A percentile compares a stretch with the other conserved stretches of the same genome.
These are phyloP conservation scores for Knufia petricola DNA, from an alignment of 2,329 filamentous ascomycete genomes.

Conservation along the genomic window DNA sequence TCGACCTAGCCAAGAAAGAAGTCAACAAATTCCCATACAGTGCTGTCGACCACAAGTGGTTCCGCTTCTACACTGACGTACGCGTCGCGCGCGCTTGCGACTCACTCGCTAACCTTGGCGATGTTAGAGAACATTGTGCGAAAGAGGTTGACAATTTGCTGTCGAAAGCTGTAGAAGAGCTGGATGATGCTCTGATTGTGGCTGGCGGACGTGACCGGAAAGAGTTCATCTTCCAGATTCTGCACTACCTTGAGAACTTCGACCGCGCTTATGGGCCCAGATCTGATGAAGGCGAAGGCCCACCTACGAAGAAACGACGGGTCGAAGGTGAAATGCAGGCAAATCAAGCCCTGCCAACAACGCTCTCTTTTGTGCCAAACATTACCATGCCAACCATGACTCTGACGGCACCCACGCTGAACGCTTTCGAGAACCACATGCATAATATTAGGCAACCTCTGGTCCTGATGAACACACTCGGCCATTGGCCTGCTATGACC, in stretches of 20 bases:
- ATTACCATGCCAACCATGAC: constrained; percentile 32
- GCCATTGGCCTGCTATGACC: constrained; percentile 68
- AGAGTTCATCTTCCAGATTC: constrained; percentile 30
- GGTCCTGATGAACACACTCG: constrained; percentile 56
- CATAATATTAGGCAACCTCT: constrained; percentile 46
- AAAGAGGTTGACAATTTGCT: constrained; percentile 34
- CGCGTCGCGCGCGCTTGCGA: constrained; percentile 39
- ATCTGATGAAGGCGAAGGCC: constrained; percentile 2
- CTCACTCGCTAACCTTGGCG: constrained; percentile 21
- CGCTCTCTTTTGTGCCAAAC: constrained; percentile 25
- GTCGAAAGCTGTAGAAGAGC: constrained; percentile 49
- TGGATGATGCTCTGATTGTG: constrained; percentile 71
- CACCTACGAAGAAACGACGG: constrained; percentile 11
- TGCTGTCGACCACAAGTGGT: constrained; percentile 47
- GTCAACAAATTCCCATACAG: constrained; percentile 49
- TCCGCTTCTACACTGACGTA: constrained; percentile 49
- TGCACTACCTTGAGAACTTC: constrained; percentile 20
- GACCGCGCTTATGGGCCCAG: neutral
- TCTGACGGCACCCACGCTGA: constrained; percentile 42
- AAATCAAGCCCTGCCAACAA: constrained; percentile 8
- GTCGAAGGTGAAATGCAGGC: neutral
- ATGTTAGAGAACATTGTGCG: neutral
- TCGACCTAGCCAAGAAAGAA: constrained; percentile 43
- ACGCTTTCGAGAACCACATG: constrained; percentile 54
- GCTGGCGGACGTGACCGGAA: constrained; percentile 56